These are phyloP conservation scores for Hansfordia pulvinata DNA, from an alignment of 2,329 filamentous ascomycete genomes.

Conservation along the genomic window DNA sequence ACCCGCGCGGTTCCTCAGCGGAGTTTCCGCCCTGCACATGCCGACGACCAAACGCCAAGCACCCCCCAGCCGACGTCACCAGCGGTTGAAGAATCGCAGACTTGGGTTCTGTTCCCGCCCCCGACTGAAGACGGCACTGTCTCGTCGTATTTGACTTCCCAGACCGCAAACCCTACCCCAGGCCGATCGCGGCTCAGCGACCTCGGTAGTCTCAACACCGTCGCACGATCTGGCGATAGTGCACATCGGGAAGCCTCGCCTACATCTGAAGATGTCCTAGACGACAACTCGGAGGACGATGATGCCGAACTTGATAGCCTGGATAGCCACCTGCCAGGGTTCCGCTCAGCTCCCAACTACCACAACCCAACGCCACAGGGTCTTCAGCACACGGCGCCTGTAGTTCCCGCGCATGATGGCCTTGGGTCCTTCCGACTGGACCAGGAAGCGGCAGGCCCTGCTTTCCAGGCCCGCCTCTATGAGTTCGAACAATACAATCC, in stretches of 20 bases:
- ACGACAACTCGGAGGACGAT: slow-evolving; percentile 41
- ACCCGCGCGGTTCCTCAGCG: slow-evolving; percentile 38
- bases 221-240: slow-evolving; percentile 43
- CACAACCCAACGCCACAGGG: slow-evolving; percentile 24
- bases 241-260: slow-evolving; percentile 26
- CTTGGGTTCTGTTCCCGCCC: slow-evolving; percentile 94
- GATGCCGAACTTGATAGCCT: slow-evolving; percentile 82
- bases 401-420: slow-evolving; percentile 87
- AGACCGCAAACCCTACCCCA: slow-evolving; percentile 49
- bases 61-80: slow-evolving; percentile 18
- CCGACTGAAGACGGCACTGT: slow-evolving; percentile 46
- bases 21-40: slow-evolving; percentile 23
- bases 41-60: slow-evolving; percentile 23
- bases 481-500: slow-evolving; percentile 81
- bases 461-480: slow-evolving; percentile 74
- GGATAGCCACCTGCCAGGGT: slow-evolving; percentile 82
- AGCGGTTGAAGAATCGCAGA: slow-evolving; percentile 59
- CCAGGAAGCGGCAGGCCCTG: slow-evolving; percentile 33
- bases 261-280: slow-evolving; percentile 21
- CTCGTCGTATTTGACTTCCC: slow-evolving; percentile 52
- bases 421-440: slow-evolving; percentile 70
- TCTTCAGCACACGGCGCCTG: slow-evolving; percentile 45
- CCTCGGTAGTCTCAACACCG: slow-evolving; percentile 63
- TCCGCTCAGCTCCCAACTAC: slow-evolving; percentile 47
- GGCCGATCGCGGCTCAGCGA: slow-evolving; percentile 67